These are phyloP conservation scores for Pichia sp. DNA, from an alignment of 1,139 yeast genomes.

Conservation along the genomic window DNA sequence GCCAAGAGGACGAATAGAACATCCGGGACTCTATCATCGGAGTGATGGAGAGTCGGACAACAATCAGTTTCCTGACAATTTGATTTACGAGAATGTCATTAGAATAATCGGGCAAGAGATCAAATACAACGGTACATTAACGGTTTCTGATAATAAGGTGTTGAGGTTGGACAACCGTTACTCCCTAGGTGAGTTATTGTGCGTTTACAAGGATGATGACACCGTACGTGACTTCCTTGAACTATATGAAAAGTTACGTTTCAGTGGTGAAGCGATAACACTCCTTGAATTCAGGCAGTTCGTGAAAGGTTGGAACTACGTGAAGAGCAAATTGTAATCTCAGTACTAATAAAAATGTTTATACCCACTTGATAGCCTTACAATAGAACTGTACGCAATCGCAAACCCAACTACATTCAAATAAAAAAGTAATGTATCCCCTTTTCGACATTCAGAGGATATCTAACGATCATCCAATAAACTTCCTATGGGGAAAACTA, in stretches of 20 bases:
- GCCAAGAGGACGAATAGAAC: constrained; percentile 45
- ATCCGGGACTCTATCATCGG: constrained; percentile 57
- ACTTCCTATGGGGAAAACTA: constrained; percentile 50
- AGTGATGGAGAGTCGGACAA: constrained; percentile 28
- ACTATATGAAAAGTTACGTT: constrained; percentile 65
- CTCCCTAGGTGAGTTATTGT: constrained; percentile 42
- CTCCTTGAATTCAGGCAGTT: constrained; percentile 57
- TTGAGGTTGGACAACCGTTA: constrained; percentile 34
- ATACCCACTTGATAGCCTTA: no score
- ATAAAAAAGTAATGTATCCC: constrained; percentile 37
- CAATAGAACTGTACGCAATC: no score
- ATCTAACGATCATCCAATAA: constrained; percentile 39
- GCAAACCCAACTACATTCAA: no score
- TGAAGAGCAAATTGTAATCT: constrained; percentile 12
- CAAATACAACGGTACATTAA: constrained; percentile 35
- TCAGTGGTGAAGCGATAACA: constrained; percentile 54
- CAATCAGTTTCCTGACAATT: constrained; percentile 41
- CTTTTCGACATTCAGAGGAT: constrained; percentile 56
- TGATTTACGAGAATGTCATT: constrained; percentile 60
- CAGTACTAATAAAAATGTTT: no score
- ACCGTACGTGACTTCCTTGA: constrained; percentile 34
- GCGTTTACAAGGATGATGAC: constrained; percentile 18
- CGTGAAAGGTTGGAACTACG: constrained; percentile 32
- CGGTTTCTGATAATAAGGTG: constrained; percentile 31
- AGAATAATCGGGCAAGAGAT: constrained; percentile 48